These are phyloP conservation scores for Parathielavia hyrcaniae DNA, from an alignment of 495 filamentous ascomycete genomes.

Conservation along the genomic window DNA sequence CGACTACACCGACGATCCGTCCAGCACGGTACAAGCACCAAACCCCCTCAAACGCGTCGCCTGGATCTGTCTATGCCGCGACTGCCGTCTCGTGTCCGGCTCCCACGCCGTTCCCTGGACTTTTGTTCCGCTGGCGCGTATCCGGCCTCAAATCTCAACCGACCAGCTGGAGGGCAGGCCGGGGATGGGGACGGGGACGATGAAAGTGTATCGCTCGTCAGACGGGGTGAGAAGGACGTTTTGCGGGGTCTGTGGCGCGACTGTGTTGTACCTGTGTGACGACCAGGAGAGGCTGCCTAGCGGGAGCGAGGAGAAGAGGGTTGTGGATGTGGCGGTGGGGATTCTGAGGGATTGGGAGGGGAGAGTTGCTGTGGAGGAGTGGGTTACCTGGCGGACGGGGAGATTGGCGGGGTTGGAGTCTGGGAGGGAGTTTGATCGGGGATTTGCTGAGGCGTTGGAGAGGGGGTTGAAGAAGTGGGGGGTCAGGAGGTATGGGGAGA, in stretches of 20 bases:
- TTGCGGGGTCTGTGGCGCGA: slow-evolving; percentile 58
- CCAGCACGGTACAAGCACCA: background rate
- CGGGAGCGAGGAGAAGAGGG: slow-evolving; percentile 13
- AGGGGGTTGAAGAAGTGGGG: slow-evolving; percentile 27
- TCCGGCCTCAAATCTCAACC: slow-evolving; percentile 35
- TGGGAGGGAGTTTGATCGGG: slow-evolving; percentile 24
- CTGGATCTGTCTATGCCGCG: slow-evolving; percentile 52
- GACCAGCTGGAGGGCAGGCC: slow-evolving; percentile 33
- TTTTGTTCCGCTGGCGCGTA: slow-evolving; percentile 51
- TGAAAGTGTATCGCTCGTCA: slow-evolving; percentile 51
- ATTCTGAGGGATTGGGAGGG: slow-evolving; percentile 49
- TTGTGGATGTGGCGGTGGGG: slow-evolving; percentile 51
- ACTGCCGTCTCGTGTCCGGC: slow-evolving; percentile 54
- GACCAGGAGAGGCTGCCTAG: background rate
- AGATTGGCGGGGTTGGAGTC: slow-evolving; percentile 18
- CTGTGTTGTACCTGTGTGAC: slow-evolving; percentile 42
- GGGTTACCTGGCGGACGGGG: slow-evolving; percentile 33
- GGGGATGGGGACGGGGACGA: too few species aligned
- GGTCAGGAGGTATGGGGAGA: slow-evolving; percentile 17
- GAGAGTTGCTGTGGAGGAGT: slow-evolving; percentile 41
- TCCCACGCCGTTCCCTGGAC: slow-evolving; percentile 58
- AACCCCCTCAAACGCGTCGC: slow-evolving; percentile 48
- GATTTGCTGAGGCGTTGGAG: slow-evolving; percentile 24
- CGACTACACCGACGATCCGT: background rate
- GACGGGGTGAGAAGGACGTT: slow-evolving; percentile 51